Percentiles rank a stretch among this genome's conserved stretches.
These are phyloP conservation scores for Flaveria sonorensis DNA, from an alignment of 129 eudicot species.

Conservation along the genomic window DNA sequence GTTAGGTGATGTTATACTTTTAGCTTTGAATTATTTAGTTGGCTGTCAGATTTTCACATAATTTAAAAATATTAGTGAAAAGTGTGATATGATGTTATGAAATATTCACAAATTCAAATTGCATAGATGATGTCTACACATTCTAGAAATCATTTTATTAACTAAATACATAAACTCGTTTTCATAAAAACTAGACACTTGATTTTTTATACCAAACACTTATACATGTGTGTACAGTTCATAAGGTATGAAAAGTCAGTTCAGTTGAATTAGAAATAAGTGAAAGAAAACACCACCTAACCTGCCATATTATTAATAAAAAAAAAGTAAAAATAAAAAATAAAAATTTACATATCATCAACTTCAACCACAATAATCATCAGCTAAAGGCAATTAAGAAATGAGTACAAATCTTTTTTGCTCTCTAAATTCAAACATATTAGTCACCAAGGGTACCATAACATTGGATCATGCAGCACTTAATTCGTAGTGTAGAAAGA, in stretches of 20 bases:
- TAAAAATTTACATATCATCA: background rate
- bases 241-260: background rate
- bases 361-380: background rate
- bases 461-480: background rate
- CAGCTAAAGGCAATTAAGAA: background rate
- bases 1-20: too few relatives aligned
- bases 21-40: background rate
- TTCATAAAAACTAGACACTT: background rate
- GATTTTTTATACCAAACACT: background rate
- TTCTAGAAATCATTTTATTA: background rate
- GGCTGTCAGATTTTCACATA: background rate
- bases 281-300: background rate
- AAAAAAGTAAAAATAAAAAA: too few relatives aligned
- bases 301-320: background rate
- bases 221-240: background rate
- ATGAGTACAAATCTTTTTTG: background rate
- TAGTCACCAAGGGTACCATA: background rate
- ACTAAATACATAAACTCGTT: background rate
- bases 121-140: background rate
- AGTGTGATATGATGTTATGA: background rate
- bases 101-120: background rate
- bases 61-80: background rate
- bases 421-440: constrained; percentile 1
- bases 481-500: background rate
- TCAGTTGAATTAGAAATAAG: background rate